Base-by-base conservation (phyloP, 192 early-diverging fungal genomes). In the Rhizophagus sp. region DNA sequence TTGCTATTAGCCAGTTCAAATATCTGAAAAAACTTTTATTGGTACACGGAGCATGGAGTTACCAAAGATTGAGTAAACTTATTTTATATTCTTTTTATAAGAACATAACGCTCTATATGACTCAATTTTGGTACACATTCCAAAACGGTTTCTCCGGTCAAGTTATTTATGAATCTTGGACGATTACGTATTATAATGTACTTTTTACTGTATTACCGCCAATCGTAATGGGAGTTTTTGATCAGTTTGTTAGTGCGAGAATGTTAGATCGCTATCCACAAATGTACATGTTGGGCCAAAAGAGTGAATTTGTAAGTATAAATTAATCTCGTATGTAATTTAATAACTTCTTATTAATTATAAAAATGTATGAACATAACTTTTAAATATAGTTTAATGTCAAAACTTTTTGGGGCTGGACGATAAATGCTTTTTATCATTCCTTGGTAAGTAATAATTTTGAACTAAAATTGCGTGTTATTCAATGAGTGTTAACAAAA, bases 11-110 rank as follows among this genome's bases (percentile, higher is more conserved):
- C 19, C 98, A 99, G 82, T 99, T 99, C 88, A 85, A 94, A 78
- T 99, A 92, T 85, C 85, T 99, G 74, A 90, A 95, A 79, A 99
- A 99, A 85, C 87, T 99, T 67, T 85, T 99, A 49, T 88, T 99
- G 39, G 98, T 98, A 5, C 98, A 99, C 83, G 98, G 98, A 30
- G 91, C 94, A 2, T 99, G 98, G 98, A 95, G 95, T 71, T 99
- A 99, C 86, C 94, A 96, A 78, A 88, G 98, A 62, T 87, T 98
- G 47, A 94, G 93, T 81, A 99, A 98, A 87, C 85, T 99, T 85
- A 96, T 98, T 72, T 88, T 99, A 76, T 99, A 95, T 87, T 96
- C 94, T 78, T 99, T 99, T 87, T 99, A 99, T 90, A 99, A 99
- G 88, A 99, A 99, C 84, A 97, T 99, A 75, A 94, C 97, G 39